phyloP scores from a whole-genome alignment of 179 eudicot genomes.

The Nepenthes alata region DNA sequence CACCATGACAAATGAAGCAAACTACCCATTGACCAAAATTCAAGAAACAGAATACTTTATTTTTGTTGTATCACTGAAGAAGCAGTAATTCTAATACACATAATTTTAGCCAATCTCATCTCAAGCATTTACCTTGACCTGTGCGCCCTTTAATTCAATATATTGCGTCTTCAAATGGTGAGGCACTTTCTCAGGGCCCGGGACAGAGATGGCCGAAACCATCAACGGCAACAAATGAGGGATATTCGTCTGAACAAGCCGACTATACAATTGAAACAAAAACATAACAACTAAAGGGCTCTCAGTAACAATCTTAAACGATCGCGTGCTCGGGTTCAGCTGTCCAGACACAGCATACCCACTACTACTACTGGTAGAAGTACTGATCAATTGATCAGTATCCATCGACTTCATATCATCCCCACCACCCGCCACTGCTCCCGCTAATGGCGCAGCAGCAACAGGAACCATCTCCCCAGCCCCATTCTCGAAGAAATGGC shows the following conservation, averaged over 20 bases:
- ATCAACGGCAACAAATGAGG: conserved; percentile 87
- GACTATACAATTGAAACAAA: conserved; percentile 79
- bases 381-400: conserved; percentile 46
- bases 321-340: conserved; percentile 85
- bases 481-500: conserved; percentile 78
- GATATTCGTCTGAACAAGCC: conserved; percentile 93
- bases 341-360: conserved; percentile 29
- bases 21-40: too few relatives aligned
- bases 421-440: conserved; percentile 23
- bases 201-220: conserved; percentile 91
- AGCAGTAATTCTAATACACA: too few relatives aligned
- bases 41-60: too few relatives aligned
- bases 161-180: conserved; percentile 77
- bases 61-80: too few relatives aligned
- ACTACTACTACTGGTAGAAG: conserved; percentile 24
- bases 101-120: too few relatives aligned
- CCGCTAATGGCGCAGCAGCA: conserved; percentile 22
- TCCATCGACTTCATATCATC: conserved; percentile 83
- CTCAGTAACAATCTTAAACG: conserved; percentile 91
- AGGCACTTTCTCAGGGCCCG: conserved; percentile 92
- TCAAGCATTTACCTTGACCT: conserved; percentile 55
- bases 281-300: conserved; percentile 98
- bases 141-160: conserved; percentile 88
- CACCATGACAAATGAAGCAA: too few relatives aligned
- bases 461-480: conserved; percentile 27